Base-by-base conservation (phyloP, 768 basidiomycete species). In the Leucosporidium creatinivorum region DNA sequence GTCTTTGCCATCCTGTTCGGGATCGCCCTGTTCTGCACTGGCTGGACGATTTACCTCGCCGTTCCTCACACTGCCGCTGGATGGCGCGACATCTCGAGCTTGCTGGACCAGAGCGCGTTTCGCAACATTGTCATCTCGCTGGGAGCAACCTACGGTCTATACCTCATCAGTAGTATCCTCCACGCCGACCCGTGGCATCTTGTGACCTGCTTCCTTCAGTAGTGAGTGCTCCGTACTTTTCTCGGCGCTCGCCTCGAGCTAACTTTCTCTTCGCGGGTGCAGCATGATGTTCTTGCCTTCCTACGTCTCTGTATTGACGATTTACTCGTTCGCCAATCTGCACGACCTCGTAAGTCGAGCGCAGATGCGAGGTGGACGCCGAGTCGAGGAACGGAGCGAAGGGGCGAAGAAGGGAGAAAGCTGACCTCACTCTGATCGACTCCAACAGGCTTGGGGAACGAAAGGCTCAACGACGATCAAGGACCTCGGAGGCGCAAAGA, bases 381-480 rank as follows among this genome's bases (percentile, higher is more conserved):
- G 33, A 36, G 12, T 5, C 6, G 33, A 36, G 12, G 33, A 12
- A 12, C n/a, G 33, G 39, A 44, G 39, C 39, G 39, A 10, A 33
- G 33, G 33, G 33, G 33, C 33, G 33, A 33, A 33, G 10, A 49
- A 31, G 26, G 55, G 50, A 30, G 51, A 31, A 26, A 56, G 58
- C 56, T 56, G 21, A 54, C 21, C 28, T n/a, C 23, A 13, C 56
- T 30, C 62, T 19, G n/a, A n/a, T n/a, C 60, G 30, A 39, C 19
- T 47, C 50, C 17, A 26, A 25, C 36, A 61, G 15, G 25, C 64
- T 13, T 84, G 84, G 91, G 92, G 92, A 68, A 93, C 92, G 33
- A 91, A 93, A 76, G 91, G 92, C 69, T 90, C 93, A 80, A 92
- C 93, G 73, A 88, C 89, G 50, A 81, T 90, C 19, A 93, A 93